These are phyloP conservation scores for Phalaenopsis hybrid DNA, from an alignment of 116 monocot genomes.

Conservation along the genomic window DNA sequence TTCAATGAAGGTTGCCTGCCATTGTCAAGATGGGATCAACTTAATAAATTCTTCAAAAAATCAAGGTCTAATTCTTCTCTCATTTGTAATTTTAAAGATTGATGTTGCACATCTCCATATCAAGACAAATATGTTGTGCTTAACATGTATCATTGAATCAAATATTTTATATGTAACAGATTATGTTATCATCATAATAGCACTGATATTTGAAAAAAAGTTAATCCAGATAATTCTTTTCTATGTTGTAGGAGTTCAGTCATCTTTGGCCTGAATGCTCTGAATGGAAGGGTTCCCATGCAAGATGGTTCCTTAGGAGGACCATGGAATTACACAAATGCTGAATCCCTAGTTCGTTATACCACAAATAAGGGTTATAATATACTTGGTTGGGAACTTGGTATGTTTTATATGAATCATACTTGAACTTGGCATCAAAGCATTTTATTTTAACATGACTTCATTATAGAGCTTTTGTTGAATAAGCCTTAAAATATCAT, in stretches of 20 bases:
- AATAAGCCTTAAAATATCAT: no score
- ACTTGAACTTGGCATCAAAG: no score
- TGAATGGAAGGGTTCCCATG: conserved; percentile 31
- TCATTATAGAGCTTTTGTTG: no score
- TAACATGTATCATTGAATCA: no score
- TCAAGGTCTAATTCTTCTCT: conserved; percentile 24
- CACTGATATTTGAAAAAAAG: no score
- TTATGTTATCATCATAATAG: no score
- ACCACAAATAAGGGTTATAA: conserved; percentile 30
- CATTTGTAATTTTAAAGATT: no score
- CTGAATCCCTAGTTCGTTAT: conserved; percentile 28
- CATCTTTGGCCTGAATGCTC: conserved; percentile 38
- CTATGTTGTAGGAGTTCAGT: conserved; percentile 16
- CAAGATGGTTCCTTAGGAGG: conserved; percentile 32
- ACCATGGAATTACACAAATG: conserved; percentile 38
- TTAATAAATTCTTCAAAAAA: conserved; percentile 68
- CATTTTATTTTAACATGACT: no score
- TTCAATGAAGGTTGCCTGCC: conserved; percentile 72
- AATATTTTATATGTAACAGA: no score
- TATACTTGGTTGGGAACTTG: conserved; percentile 34
- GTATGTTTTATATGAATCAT: conserved; percentile 10
- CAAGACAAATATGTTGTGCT: no score
- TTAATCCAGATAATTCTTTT: no score
- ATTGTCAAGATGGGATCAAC: conserved; percentile 84
- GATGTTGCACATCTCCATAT: no score